Conservation (phyloP, 2,329 filamentous ascomycete genomes). For the Hymenoscyphus salicellus region DNA sequence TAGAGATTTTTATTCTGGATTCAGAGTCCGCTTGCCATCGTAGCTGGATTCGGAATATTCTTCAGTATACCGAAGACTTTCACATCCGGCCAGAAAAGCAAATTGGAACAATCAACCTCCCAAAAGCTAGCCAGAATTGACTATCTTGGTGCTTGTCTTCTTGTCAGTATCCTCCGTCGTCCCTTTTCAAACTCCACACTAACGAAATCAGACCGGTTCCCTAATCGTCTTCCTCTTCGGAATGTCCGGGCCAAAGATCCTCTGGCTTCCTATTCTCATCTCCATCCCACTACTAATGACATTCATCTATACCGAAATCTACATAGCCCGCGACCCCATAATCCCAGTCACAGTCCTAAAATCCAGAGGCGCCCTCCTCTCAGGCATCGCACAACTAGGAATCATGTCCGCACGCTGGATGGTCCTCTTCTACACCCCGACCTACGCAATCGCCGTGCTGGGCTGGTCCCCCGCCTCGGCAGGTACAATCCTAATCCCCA, state of each 20-base stretch:
- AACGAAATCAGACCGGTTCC: slow-evolving; percentile 50
- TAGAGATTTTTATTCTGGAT: slow-evolving; percentile 70
- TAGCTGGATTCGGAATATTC: slow-evolving; percentile 61
- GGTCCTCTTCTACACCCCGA: slow-evolving; percentile 76
- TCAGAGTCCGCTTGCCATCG: slow-evolving; percentile 63
- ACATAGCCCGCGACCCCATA: slow-evolving; percentile 65
- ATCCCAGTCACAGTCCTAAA: slow-evolving; percentile 69
- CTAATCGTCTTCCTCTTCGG: slow-evolving; percentile 72
- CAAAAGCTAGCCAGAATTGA: slow-evolving; percentile 66
- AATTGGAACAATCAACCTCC: slow-evolving; percentile 39
- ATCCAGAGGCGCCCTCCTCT: slow-evolving; percentile 67
- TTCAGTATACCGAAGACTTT: slow-evolving; percentile 59
- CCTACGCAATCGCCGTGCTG: slow-evolving; percentile 74
- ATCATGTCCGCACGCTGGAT: slow-evolving; percentile 81
- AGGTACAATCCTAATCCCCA: slow-evolving; percentile 75
- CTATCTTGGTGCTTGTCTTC: slow-evolving; percentile 67
- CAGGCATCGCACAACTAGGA: slow-evolving; percentile 70
- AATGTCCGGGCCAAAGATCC: slow-evolving; percentile 62
- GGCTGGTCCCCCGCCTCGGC: slow-evolving; percentile 66
- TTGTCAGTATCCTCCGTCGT: slow-evolving; percentile 46
- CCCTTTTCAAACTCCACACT: slow-evolving; percentile 7
- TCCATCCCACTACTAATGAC: slow-evolving; percentile 51
- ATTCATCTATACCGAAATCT: slow-evolving; percentile 63
- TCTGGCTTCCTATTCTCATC: slow-evolving; percentile 56
- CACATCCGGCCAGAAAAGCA: slow-evolving; percentile 36